Conservation (phyloP, 2,329 filamentous ascomycete genomes). For the Bipolaris sorokiniana region DNA sequence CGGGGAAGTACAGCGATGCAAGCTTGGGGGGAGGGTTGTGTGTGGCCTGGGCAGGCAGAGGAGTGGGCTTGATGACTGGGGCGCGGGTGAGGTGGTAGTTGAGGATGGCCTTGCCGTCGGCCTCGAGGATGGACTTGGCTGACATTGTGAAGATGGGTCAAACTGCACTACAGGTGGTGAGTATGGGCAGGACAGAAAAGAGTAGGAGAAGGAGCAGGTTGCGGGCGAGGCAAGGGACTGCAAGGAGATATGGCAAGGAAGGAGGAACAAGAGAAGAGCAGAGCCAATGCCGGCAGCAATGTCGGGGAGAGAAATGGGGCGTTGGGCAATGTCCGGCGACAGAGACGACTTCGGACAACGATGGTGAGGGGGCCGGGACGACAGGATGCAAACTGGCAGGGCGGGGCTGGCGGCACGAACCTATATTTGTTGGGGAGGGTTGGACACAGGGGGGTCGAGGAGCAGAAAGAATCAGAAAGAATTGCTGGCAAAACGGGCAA, state of each 20-base stretch:
- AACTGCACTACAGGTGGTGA: constrained; percentile 35
- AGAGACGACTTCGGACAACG: constrained; percentile 21
- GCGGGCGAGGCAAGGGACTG: constrained; percentile 21
- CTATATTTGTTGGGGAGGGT: constrained; percentile 38
- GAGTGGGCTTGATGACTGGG: constrained; percentile 95
- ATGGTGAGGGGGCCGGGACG: constrained; percentile 28
- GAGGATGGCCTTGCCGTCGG: constrained; percentile 99
- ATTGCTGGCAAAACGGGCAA: constrained; percentile 21
- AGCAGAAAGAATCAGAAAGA: constrained; percentile 17
- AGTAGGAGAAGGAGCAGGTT: constrained; percentile 16
- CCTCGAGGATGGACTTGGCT: constrained; percentile 97
- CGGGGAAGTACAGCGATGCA: constrained; percentile 90
- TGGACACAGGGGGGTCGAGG: constrained; percentile 16
- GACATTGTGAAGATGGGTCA: constrained; percentile 68
- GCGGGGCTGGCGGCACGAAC: constrained; percentile 39
- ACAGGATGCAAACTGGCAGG: constrained; percentile 19
- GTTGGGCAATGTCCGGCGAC: constrained; percentile 29
- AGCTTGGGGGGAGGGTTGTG: constrained; percentile 94
- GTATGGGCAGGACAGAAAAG: constrained; percentile 18
- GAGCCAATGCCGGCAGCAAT: constrained; percentile 14
- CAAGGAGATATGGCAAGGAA: constrained; percentile 19
- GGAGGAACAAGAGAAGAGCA: constrained; percentile 11
- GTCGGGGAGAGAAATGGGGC: constrained; percentile 25
- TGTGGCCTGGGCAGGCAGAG: constrained; percentile 79
- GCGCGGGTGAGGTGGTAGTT: constrained; percentile 99